Conservation (phyloP, 768 basidiomycete species). For the Tubosaeta sp. region DNA sequence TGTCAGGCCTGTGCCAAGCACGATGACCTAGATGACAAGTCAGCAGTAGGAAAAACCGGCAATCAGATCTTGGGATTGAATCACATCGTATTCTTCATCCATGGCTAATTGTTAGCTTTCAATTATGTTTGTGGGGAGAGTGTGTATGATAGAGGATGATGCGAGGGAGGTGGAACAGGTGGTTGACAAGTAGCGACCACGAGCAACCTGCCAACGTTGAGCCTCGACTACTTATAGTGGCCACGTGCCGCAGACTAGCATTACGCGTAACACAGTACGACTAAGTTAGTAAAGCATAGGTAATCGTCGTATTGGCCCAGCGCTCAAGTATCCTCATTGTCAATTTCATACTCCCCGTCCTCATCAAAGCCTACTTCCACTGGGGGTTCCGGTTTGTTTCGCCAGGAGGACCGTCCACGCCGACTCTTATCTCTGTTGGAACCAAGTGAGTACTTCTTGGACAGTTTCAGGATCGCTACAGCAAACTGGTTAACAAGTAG, state of each 20-base stretch:
- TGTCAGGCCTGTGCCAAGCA: constrained; percentile 94
- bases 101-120: constrained; percentile 42
- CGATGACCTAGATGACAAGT: constrained; percentile 58
- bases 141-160: too few species aligned
- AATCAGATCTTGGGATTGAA: constrained; percentile 18
- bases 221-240: constrained; percentile 27
- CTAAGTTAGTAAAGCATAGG: constrained; percentile 2
- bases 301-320: neutral
- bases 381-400: constrained; percentile 8
- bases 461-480: constrained; percentile 24
- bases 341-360: constrained; percentile 21
- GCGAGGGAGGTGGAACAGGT: constrained; percentile 5
- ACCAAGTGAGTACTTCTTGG: constrained; percentile 22
- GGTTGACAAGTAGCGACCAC: constrained; percentile 15
- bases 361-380: constrained; percentile 9
- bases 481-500: constrained; percentile 4
- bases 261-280: constrained; percentile 6
- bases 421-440: constrained; percentile 10
- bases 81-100: constrained; percentile 99
- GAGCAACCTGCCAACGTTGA: neutral
- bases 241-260: constrained; percentile 24
- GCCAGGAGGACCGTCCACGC: constrained; percentile 23
- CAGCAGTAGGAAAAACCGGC: constrained; percentile 9
- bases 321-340: constrained; percentile 10
- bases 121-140: constrained; percentile 10